Evolutionary conservation across 164 flowering plant species (phyloP), one percentile per base, ranked within the genome.

Genomic region (Sedum album): DNA sequence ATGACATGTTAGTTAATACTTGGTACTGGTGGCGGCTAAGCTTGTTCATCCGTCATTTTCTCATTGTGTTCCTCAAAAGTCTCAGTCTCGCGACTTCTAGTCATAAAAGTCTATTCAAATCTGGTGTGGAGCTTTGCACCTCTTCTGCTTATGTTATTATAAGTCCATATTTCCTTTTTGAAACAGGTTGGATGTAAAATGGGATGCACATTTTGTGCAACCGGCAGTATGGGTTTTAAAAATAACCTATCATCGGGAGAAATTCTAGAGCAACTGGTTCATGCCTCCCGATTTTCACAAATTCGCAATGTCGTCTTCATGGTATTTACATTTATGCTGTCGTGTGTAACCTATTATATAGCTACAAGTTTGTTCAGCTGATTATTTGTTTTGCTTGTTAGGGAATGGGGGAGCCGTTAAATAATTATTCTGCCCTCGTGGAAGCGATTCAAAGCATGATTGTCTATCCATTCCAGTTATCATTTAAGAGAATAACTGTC

Each of bases 341-440:
- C 28, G 30, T 21, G 30, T 14, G 23, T 21, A 53, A 3, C 28
- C 11, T 8, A 13, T 53, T 53, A 23, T 23, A 53, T 28, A 14
- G 0, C 13, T 14, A 30, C 14, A 26, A 57, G 31, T 11, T 26
- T 57, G 18, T 17, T 20, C 38, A 31, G n/a, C 13, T 26, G 31
- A 57, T 55, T 70, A 20, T n/a, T 36, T 41, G n/a, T 15, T 71
- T 62, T 71, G 63, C 14, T 79, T 68, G 41, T 44, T 83, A 94
- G 97, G 99, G 99, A 78, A 94, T 94, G 97, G 99, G 99, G 26
- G 99, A 94, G 65, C 99, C 99, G 13, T 69, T 94, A 75, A 94
- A 94, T 77, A 94, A 94, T 76, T 94, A 91, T 73, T 8, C 81
- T 70, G 81, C 91, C 0, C 21, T 94, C 36, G 94, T 91, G 33